Evolutionary conservation across 1,284 basidiomycete genomes (phyloP), one percentile per base, ranked within the genome.

Genomic region (Moesziomyces parantarcticus): DNA sequence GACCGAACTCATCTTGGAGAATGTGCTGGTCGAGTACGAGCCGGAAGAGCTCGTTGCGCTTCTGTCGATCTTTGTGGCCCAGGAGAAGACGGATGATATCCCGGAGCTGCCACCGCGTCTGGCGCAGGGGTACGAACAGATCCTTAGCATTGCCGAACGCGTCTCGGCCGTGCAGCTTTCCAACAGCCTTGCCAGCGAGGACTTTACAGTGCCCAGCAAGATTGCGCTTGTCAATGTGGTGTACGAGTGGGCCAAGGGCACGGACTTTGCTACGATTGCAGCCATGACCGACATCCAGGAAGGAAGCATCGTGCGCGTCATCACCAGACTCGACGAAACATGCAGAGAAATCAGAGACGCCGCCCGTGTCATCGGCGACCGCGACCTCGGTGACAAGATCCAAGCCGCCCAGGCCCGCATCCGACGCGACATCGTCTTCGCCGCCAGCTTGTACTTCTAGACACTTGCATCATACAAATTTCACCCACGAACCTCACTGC

Each of bases 181-280:
- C 26, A 89, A 93, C 81, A 77, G 82, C 44, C 73, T 85, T 22
- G 91, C 91, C 3, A 50, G 59, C 20, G 77, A 81, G 44, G 80
- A 83, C 50, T 81, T 77, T 20, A 50, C 68, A 8, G 56, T 46
- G 3, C 50, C 62, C 2, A 57, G 75, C 49, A 75, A 80, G 61
- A 74, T 60, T 6, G 96, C 96, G 2, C 86, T 99, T 25, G 90
- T 93, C 13, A 93, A 97, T 80, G 95, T 97, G 0, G 96, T 98
- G 9, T 97, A 98, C 83, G 94, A 98, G 84, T 99, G 97, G 97
- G 95, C 97, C 0, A 92, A 92, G 82, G 97, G 97, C 56, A 97
- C 95, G 91, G 95, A 95, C 0, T 99, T 99, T 84, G 90, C 93
- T 76, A 90, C 98, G 81, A 97, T 99, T 77, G 94, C 93, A 1